phyloP scores from a whole-genome alignment of 768 basidiomycete species.

The Dictyophora rubrovolvata region DNA sequence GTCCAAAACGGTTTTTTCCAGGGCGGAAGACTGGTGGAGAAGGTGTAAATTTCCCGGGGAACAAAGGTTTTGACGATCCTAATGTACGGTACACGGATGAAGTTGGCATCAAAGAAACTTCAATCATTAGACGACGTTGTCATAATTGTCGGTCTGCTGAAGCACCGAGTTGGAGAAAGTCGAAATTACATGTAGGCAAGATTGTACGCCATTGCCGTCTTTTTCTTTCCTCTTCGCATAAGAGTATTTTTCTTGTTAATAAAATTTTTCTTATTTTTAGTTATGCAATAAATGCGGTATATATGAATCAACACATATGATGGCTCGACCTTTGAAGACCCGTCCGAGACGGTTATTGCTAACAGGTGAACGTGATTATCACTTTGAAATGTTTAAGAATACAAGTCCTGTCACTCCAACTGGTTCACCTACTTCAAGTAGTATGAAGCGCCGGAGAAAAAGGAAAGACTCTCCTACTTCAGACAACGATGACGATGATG shows the following conservation, averaged over 20 bases:
- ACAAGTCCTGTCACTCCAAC: not conserved
- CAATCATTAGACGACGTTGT: not conserved
- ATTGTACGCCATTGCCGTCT: not conserved
- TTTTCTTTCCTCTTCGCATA: not conserved
- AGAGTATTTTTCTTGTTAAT: not conserved
- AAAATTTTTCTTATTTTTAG: not conserved
- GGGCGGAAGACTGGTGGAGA: not conserved
- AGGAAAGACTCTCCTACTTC: not conserved
- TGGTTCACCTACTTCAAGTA: not conserved
- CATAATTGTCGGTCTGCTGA: constrained; percentile 3
- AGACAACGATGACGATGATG: not conserved
- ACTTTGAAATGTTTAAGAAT: not conserved
- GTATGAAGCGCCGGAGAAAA: not conserved
- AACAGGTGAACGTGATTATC: not conserved
- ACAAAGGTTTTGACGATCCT: not conserved
- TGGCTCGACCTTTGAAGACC: constrained; percentile 2
- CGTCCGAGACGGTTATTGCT: constrained; percentile 2
- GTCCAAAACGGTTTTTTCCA: not conserved
- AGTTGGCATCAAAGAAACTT: constrained; percentile 4
- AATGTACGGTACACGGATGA: constrained; percentile 5
- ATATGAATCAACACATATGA: constrained; percentile 8
- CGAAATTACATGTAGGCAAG: constrained; percentile 5
- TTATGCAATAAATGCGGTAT: constrained; percentile 10
- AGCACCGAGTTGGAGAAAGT: constrained; percentile 8
- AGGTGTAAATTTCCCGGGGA: not conserved